Evolutionary conservation across 768 basidiomycete species (phyloP).

Genomic region (Lactifluus piperatus): DNA sequence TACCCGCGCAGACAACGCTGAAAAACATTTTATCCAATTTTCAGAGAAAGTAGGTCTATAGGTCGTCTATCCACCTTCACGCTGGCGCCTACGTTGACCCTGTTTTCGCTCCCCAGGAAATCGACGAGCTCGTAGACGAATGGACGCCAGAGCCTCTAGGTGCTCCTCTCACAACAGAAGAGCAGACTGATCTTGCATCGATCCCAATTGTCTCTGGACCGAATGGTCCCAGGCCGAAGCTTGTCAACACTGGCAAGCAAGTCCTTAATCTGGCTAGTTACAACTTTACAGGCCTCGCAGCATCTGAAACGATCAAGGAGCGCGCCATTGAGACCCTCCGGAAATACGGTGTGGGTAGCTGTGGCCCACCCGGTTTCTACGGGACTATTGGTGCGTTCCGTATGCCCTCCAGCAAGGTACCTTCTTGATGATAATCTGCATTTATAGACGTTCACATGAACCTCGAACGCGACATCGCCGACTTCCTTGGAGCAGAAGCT

Average conservation of each 20-base stretch:
- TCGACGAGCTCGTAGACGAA: slow-evolving; percentile 93
- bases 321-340: slow-evolving; percentile 75
- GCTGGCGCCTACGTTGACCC: background rate
- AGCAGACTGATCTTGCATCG: slow-evolving; percentile 59
- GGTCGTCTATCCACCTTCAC: background rate
- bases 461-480: slow-evolving; percentile 81
- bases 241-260: slow-evolving; percentile 61
- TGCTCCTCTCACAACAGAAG: slow-evolving; percentile 46
- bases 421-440: background rate
- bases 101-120: slow-evolving; percentile 54
- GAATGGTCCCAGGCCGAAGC: slow-evolving; percentile 75
- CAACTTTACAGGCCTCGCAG: slow-evolving; percentile 87
- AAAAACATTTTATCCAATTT: slow-evolving; percentile 86
- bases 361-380: slow-evolving; percentile 96
- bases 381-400: slow-evolving; percentile 74
- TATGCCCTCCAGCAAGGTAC: background rate
- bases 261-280: slow-evolving; percentile 81
- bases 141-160: slow-evolving; percentile 85
- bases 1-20: slow-evolving; percentile 75
- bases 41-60: slow-evolving; percentile 66
- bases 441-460: slow-evolving; percentile 80
- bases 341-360: slow-evolving; percentile 89
- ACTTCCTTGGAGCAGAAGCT: slow-evolving; percentile 83
- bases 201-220: slow-evolving; percentile 75
- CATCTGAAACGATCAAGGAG: slow-evolving; percentile 81